phyloP scores from a whole-genome alignment of 371 early-diverging fungal species.

The Batkoa obscura region DNA sequence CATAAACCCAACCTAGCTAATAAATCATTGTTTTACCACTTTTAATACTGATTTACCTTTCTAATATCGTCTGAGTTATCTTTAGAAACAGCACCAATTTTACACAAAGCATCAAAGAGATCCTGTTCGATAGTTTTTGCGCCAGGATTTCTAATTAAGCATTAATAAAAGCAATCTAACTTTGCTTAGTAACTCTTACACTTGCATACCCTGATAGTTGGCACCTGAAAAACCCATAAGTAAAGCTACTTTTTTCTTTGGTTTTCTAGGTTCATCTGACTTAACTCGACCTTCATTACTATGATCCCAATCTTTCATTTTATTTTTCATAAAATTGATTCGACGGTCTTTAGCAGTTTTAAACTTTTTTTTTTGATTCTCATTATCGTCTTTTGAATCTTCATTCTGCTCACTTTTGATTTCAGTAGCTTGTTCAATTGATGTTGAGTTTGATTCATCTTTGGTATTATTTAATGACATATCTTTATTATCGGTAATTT shows the following conservation, averaged over 20 bases:
- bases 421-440: too few species aligned
- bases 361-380: too few species aligned
- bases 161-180: neutral
- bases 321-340: too few species aligned
- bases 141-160: conserved; percentile 30
- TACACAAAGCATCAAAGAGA: conserved; percentile 50
- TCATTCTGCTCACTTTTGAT: too few species aligned
- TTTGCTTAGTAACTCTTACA: conserved; percentile 20
- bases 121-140: conserved; percentile 63
- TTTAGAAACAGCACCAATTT: conserved; percentile 50
- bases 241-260: conserved; percentile 77
- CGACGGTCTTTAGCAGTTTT: too few species aligned
- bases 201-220: conserved; percentile 92
- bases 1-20: conserved; percentile 21
- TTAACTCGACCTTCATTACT: too few species aligned
- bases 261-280: conserved; percentile 19
- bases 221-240: conserved; percentile 85
- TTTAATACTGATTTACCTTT: conserved; percentile 26
- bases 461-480: too few species aligned
- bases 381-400: too few species aligned
- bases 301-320: too few species aligned
- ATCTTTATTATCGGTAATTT: too few species aligned
- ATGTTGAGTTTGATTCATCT: too few species aligned
- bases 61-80: conserved; percentile 53
- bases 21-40: too few species aligned